Conservation (phyloP, 2,329 filamentous ascomycete genomes). For the Colletotrichum lupini region DNA sequence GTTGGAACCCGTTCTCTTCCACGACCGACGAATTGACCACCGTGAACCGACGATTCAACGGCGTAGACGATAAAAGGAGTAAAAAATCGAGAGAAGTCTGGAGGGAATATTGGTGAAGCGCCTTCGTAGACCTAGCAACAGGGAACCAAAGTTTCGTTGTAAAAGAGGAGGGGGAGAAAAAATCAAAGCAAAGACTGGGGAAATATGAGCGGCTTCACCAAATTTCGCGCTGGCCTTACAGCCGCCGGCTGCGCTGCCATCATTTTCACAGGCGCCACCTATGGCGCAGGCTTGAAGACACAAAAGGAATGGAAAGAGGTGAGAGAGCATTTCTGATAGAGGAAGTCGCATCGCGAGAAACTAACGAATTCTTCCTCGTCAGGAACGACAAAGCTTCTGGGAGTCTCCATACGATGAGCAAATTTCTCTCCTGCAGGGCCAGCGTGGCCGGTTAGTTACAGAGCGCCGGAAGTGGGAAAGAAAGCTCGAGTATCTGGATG, state of each 20-base stretch:
- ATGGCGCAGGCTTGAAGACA: slow-evolving; percentile 61
- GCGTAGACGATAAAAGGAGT: slow-evolving; percentile 38
- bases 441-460: slow-evolving; percentile 50
- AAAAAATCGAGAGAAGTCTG: slow-evolving; percentile 40
- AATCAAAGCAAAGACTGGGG: not conserved
- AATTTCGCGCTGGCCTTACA: slow-evolving; percentile 40
- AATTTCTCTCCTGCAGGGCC: slow-evolving; percentile 56
- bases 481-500: slow-evolving; percentile 54
- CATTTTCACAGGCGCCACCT: slow-evolving; percentile 58
- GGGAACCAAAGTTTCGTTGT: not conserved
- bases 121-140: not conserved
- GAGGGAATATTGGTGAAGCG: slow-evolving; percentile 42
- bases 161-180: slow-evolving; percentile 36
- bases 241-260: slow-evolving; percentile 60
- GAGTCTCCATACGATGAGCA: slow-evolving; percentile 55
- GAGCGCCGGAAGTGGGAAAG: slow-evolving; percentile 53
- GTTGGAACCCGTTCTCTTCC: not conserved
- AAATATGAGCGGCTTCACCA: slow-evolving; percentile 35
- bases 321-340: slow-evolving; percentile 9
- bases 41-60: slow-evolving; percentile 26
- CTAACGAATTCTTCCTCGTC: not conserved
- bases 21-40: not conserved
- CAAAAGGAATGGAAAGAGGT: slow-evolving; percentile 59
- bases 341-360: no score
- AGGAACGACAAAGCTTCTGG: slow-evolving; percentile 50